Evolutionary conservation across 257 asterid genomes (phyloP), one percentile per base, ranked within the genome.

Genomic region (Ophiorrhiza pumila): DNA sequence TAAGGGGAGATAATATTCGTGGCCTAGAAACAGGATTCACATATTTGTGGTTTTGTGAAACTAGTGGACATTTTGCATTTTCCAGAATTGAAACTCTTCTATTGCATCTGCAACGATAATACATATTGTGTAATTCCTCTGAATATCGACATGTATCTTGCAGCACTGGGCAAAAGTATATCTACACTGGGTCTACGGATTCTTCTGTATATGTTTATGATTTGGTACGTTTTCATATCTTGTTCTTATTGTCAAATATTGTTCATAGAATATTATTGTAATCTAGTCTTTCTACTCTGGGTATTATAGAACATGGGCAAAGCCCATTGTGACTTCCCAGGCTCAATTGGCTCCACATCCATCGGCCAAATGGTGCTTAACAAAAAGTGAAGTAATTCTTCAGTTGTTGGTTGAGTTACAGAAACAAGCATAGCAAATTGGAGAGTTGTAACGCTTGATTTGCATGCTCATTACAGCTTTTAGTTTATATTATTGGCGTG

Each of bases 131-230:
- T 34, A 25, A 20, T 27, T 39, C 15, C 47, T 65, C 49, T 47
- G 55, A 20, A 49, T 59, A 15, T 11, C 25, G 9, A 42, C 32
- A 32, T 46, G 55, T 52, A 70, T 82, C 68, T 79, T 85, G 76
- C 96, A 93, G 98, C 90, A 94, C 98, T 0, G 99, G 93, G 50
- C 97, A 91, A 74, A 91, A 81, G 88, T 94, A 88, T 73, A 87
- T 94, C 71, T 94, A 91, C 83, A 87, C 98, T 7, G 99, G 99
- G 76, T 94, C 97, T 22, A 75, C 96, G 4, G 99, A 94, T 85
- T 74, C 87, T 49, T 82, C 79, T 17, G 89, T 91, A 25, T 86
- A 87, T 67, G 71, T 94, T 43, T 94, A 94, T 71, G 99, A 94
- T 53, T 87, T 85, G 97, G 99, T 94, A 88, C 14, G 90, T 77